phyloP scores from a whole-genome alignment of 306 rosid genomes.

The Dalbergia cultrata region DNA sequence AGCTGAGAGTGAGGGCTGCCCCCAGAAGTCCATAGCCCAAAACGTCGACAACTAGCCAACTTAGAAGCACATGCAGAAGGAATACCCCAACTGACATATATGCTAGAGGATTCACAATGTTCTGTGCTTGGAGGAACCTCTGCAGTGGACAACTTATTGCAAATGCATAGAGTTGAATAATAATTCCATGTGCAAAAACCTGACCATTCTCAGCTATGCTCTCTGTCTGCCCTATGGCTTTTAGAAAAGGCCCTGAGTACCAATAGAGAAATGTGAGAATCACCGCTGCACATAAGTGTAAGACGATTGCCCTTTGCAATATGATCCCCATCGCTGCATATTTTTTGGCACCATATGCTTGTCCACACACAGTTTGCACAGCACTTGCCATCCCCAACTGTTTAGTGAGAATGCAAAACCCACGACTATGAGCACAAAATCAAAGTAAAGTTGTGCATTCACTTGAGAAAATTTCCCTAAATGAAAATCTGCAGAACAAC shows the following conservation, averaged over 20 bases:
- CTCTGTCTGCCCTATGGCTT: constrained; percentile 55
- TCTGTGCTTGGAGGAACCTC: constrained; percentile 86
- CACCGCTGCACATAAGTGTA: constrained; percentile 74
- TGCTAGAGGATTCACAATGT: constrained; percentile 81
- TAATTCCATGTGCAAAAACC: constrained; percentile 62
- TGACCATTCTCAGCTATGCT: constrained; percentile 64
- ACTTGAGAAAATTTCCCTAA: no score
- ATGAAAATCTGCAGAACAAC: no score
- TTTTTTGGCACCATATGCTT: constrained; percentile 77
- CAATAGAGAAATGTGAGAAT: constrained; percentile 69
- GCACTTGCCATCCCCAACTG: constrained; percentile 89
- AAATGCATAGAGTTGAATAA: constrained; percentile 77
- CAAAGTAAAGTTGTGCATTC: not conserved
- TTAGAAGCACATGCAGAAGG: constrained; percentile 62
- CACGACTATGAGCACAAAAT: constrained; percentile 1
- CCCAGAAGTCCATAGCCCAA: constrained; percentile 64
- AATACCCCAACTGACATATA: constrained; percentile 70
- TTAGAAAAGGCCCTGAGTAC: constrained; percentile 66
- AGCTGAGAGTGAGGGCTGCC: constrained; percentile 72
- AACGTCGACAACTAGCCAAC: constrained; percentile 68
- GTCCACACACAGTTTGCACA: constrained; percentile 83
- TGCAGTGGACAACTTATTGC: constrained; percentile 77
- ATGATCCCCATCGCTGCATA: constrained; percentile 66
- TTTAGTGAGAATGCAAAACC: not conserved
- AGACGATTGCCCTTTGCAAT: constrained; percentile 70